phyloP scores from a whole-genome alignment of 164 flowering plant species.

The Stephania cephalantha region DNA sequence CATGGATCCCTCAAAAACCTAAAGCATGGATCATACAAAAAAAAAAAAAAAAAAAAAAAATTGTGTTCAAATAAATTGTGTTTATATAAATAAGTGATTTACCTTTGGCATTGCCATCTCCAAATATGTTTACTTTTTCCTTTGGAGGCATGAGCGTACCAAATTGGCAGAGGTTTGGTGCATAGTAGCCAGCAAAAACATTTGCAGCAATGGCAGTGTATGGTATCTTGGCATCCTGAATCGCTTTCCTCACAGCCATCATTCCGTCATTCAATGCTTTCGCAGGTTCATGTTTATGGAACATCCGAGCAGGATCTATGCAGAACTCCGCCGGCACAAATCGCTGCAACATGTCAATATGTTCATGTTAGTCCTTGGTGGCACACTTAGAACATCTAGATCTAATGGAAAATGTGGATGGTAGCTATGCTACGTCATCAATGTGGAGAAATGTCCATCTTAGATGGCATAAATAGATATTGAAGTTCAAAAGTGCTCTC shows the following conservation, averaged over 20 bases:
- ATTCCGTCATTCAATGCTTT: constrained; percentile 5
- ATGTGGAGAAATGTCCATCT: no score
- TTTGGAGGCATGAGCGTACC: constrained; percentile 25
- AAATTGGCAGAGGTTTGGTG: constrained; percentile 17
- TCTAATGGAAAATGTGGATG: neutral
- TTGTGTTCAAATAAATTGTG: no score
- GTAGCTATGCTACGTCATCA: no score
- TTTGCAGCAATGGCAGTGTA: constrained; percentile 17
- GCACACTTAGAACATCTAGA: no score
- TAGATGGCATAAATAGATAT: no score
- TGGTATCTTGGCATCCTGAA: constrained; percentile 21
- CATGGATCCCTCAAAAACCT: no score
- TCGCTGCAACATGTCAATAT: constrained; percentile 1
- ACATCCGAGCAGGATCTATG: constrained; percentile 28
- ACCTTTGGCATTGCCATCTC: constrained; percentile 18
- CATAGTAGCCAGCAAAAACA: constrained; percentile 16
- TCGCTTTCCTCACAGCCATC: constrained; percentile 19
- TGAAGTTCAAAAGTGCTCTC: no score
- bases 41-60: no score
- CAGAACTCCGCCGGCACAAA: constrained; percentile 34
- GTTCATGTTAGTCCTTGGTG: no score
- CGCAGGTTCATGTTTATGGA: constrained; percentile 20
- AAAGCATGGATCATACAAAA: no score
- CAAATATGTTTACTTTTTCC: constrained; percentile 23
- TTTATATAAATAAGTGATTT: no score